phyloP scores from a whole-genome alignment of 306 rosid genomes.

The Gynostemma pentaphyllum region DNA sequence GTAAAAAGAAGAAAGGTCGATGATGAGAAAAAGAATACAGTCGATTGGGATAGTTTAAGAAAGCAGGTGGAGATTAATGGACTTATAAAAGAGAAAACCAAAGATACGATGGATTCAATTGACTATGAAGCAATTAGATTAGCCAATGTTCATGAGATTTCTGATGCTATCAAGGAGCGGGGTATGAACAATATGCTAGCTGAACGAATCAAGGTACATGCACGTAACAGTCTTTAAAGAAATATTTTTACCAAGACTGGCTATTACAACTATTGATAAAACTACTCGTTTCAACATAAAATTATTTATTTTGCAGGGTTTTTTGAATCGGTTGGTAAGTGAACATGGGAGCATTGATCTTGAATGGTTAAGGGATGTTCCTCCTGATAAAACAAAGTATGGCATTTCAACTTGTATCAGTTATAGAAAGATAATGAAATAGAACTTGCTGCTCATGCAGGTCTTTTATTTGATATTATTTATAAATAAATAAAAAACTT shows the following conservation, averaged over 20 bases:
- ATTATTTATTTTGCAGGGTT: slow-evolving; percentile 60
- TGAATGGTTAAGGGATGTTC: slow-evolving; percentile 93
- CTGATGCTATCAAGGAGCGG: slow-evolving; percentile 53
- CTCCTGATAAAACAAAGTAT: slow-evolving; percentile 78
- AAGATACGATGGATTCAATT: slow-evolving; percentile 61
- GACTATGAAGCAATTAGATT: slow-evolving; percentile 74
- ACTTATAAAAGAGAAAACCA: slow-evolving; percentile 29
- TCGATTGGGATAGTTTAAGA: slow-evolving; percentile 76
- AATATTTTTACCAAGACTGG: not conserved
- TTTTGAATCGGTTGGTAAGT: slow-evolving; percentile 58
- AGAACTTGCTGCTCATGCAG: not conserved
- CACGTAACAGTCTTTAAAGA: slow-evolving; percentile 8
- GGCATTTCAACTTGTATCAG: slow-evolving; percentile 14
- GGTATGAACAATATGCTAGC: slow-evolving; percentile 97
- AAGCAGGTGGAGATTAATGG: slow-evolving; percentile 37
- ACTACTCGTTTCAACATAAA: not conserved
- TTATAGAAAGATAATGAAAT: not conserved
- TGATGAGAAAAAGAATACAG: slow-evolving; percentile 25
- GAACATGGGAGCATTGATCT: slow-evolving; percentile 86
- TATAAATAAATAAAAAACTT: not conserved
- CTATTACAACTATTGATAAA: not conserved
- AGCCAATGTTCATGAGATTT: slow-evolving; percentile 48
- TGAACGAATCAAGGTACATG: slow-evolving; percentile 68
- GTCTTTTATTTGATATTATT: not conserved
- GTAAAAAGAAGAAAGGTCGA: slow-evolving; percentile 32